Evolutionary conservation across 345 rosid species (phyloP).

Genomic region (Moricandia arvensis): DNA sequence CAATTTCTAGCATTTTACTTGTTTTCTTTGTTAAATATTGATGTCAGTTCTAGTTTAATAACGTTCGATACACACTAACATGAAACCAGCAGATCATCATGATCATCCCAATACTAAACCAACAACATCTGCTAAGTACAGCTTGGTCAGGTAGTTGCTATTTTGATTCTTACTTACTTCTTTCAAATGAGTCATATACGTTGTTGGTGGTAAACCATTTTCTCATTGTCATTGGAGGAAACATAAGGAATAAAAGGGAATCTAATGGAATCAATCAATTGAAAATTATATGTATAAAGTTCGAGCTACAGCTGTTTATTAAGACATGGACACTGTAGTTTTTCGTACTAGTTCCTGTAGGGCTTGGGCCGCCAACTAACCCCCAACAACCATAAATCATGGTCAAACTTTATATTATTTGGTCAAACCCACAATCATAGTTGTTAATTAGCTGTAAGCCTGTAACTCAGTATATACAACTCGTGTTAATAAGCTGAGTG

Average conservation of each 20-base stretch:
- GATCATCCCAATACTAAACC: not conserved
- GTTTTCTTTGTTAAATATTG: no score
- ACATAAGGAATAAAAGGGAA: slow-evolving; percentile 34
- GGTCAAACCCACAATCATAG: slow-evolving; percentile 36
- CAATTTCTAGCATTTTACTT: no score
- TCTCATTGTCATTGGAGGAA: slow-evolving; percentile 13
- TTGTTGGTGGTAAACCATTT: not conserved
- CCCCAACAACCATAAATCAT: slow-evolving; percentile 26
- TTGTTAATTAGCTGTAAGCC: slow-evolving; percentile 38
- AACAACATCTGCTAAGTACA: not conserved
- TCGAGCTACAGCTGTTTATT: slow-evolving; percentile 33
- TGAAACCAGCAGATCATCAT: not conserved
- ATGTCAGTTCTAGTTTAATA: not conserved
- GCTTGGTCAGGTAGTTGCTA: not conserved
- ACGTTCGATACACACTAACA: not conserved
- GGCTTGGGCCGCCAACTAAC: slow-evolving; percentile 21
- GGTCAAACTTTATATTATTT: slow-evolving; percentile 32
- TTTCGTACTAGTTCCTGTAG: slow-evolving; percentile 5
- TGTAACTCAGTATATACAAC: slow-evolving; percentile 5
- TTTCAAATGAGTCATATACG: not conserved
- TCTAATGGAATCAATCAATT: slow-evolving; percentile 7
- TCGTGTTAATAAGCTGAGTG: not conserved
- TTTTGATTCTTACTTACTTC: not conserved
- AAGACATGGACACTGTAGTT: slow-evolving; percentile 11
- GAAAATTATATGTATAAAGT: not conserved